These are phyloP conservation scores for Phytophthora idaei DNA, from an alignment of 352 stramenopile species.

Conservation along the genomic window DNA sequence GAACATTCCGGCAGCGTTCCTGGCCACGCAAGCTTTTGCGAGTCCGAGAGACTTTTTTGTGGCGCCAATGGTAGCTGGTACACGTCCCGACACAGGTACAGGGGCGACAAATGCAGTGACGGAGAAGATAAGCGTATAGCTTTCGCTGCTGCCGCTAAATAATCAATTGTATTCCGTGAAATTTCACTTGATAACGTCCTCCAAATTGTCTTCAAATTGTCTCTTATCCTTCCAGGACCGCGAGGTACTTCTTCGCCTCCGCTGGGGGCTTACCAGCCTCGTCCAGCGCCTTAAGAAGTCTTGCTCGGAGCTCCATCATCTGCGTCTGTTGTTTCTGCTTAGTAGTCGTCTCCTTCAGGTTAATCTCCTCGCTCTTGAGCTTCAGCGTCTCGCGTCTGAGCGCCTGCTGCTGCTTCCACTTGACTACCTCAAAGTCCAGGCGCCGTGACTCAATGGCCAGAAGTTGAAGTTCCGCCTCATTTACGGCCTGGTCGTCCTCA, in stretches of 20 bases:
- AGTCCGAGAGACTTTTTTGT: conserved; percentile 59
- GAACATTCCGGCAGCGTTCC: conserved; percentile 49
- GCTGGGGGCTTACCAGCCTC: conserved; percentile 12
- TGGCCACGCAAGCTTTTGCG: conserved; percentile 49
- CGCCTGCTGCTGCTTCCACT: conserved; percentile 37
- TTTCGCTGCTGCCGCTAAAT: conserved; percentile 38
- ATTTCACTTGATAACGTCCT: neutral
- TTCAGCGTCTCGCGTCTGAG: conserved; percentile 22
- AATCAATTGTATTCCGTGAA: neutral
- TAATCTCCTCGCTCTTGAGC: conserved; percentile 37
- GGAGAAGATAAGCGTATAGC: conserved; percentile 38
- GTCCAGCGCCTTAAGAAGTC: conserved; percentile 26
- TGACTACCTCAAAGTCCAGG: conserved; percentile 32
- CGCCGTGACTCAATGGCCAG: conserved; percentile 22
- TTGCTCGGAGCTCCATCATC: conserved; percentile 28
- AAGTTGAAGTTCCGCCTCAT: conserved; percentile 23
- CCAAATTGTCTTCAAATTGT: neutral
- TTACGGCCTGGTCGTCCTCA: neutral
- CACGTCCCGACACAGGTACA: conserved; percentile 9
- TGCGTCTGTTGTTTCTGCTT: conserved; percentile 28
- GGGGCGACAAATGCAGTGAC: neutral
- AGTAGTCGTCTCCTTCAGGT: conserved; percentile 28
- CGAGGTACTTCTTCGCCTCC: conserved; percentile 22
- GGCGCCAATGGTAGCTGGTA: conserved; percentile 3
- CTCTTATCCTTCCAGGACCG: conserved; percentile 26